A percentile compares a stretch with the other conserved stretches of the same genome.
These are phyloP conservation scores for Hysterangium stoloniferum DNA, from an alignment of 768 basidiomycete genomes.

Conservation along the genomic window DNA sequence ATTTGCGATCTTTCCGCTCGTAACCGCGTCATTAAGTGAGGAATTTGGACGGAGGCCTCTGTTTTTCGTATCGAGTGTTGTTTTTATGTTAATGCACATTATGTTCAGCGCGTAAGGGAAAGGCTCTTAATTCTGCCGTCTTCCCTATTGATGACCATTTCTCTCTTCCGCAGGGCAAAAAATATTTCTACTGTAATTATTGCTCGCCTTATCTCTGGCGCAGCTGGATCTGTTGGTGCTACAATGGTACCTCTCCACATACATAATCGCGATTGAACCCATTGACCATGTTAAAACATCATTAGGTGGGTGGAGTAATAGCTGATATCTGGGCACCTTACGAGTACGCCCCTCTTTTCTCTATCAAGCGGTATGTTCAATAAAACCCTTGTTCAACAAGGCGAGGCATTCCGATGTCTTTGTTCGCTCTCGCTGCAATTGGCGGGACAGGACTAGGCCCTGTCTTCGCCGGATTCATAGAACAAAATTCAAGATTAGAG, in stretches of 20 bases:
- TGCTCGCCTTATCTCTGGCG: slow-evolving; percentile 57
- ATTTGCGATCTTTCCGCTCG: slow-evolving; percentile 54
- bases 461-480: slow-evolving; percentile 56
- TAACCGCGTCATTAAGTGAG: slow-evolving; percentile 65
- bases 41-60: slow-evolving; percentile 61
- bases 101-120: no score
- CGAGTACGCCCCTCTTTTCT: slow-evolving; percentile 36
- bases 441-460: slow-evolving; percentile 60
- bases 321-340: slow-evolving; percentile 60
- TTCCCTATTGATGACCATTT: no score
- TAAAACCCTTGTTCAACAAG: slow-evolving; percentile 26
- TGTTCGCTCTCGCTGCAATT: slow-evolving; percentile 57
- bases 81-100: slow-evolving; percentile 46
- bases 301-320: slow-evolving; percentile 47
- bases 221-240: slow-evolving; percentile 60
- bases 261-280: neutral
- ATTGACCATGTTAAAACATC: neutral
- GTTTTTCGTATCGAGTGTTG: slow-evolving; percentile 42
- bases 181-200: slow-evolving; percentile 57
- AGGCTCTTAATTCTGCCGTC: no score
- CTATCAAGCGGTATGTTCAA: neutral
- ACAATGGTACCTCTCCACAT: slow-evolving; percentile 42
- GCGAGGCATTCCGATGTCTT: slow-evolving; percentile 70
- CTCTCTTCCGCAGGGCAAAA: slow-evolving; percentile 22
- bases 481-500: slow-evolving; percentile 44